A percentile compares a stretch with the other conserved stretches of the same genome.
These are phyloP conservation scores for Leptographium procerum DNA, from an alignment of 2,329 filamentous ascomycete genomes.

Conservation along the genomic window DNA sequence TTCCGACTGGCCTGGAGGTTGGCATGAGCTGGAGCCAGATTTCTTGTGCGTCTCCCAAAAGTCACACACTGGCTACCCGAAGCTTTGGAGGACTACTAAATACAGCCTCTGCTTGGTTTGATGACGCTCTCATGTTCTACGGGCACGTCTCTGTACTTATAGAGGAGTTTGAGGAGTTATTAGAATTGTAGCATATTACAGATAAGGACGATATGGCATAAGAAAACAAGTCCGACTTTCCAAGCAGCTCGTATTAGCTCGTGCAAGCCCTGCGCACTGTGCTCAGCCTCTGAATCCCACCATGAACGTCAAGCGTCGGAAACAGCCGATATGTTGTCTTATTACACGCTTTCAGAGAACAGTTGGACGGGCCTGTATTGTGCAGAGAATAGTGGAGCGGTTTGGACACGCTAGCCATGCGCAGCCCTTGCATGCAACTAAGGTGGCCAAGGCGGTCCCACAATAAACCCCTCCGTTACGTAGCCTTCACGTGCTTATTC, in stretches of 20 bases:
- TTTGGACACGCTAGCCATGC: not conserved
- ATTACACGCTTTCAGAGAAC: no score
- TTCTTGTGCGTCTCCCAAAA: not conserved
- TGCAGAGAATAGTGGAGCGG: not conserved
- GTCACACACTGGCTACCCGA: not conserved
- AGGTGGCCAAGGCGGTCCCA: not conserved
- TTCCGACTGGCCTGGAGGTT: not conserved
- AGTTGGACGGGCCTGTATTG: no score
- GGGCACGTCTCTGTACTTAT: slow-evolving; percentile 5
- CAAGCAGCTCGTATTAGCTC: not conserved
- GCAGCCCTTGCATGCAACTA: not conserved
- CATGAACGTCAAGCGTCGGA: no score
- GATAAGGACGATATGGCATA: not conserved
- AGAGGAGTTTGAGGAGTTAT: slow-evolving; percentile 10
- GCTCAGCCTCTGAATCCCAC: no score
- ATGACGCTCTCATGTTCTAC: not conserved
- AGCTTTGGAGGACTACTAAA: not conserved
- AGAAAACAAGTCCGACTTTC: not conserved
- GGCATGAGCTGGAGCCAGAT: not conserved
- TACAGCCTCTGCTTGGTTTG: not conserved
- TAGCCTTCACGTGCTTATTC: not conserved
- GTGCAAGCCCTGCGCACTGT: not conserved
- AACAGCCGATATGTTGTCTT: no score
- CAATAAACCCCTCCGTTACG: not conserved
- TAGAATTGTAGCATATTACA: not conserved